phyloP scores from a whole-genome alignment of 192 early-diverging fungal genomes.

The Coemansia sp. region DNA sequence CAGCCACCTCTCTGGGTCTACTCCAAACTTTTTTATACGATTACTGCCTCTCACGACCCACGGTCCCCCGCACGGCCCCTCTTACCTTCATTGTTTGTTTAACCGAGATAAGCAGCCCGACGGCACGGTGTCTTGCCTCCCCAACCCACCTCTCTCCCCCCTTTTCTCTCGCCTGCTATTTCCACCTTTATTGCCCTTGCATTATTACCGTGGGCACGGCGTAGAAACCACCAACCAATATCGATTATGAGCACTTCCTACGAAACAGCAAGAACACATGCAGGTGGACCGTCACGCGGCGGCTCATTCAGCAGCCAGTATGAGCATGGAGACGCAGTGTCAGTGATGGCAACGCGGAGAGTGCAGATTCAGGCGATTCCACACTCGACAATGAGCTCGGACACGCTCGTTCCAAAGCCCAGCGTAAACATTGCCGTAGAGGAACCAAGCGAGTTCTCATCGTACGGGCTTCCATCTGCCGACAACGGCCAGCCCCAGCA shows the following conservation, averaged over 20 bases:
- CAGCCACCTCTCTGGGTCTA: conserved; percentile 4
- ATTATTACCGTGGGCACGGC: background rate
- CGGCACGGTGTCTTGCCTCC: conserved; percentile 5
- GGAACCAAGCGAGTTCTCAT: conserved; percentile 19
- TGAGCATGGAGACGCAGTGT: conserved; percentile 28
- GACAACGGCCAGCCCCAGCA: conserved; percentile 31
- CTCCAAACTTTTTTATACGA: background rate
- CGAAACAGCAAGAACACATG: conserved; percentile 1
- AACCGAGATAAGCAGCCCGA: conserved; percentile 4
- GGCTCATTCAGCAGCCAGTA: conserved; percentile 9
- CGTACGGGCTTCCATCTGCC: conserved; percentile 46
- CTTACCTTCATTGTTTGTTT: conserved; percentile 6
- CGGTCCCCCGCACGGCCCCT: background rate
- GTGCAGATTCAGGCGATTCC: conserved; percentile 50
- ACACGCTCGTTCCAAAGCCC: conserved; percentile 14
- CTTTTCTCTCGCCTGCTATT: background rate
- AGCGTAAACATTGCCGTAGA: conserved; percentile 10
- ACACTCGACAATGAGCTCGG: conserved; percentile 38
- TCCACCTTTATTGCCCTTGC: background rate
- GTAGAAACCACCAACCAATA: background rate
- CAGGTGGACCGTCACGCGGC: conserved; percentile 13
- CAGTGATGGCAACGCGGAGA: conserved; percentile 28
- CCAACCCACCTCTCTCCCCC: background rate
- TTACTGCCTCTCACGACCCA: conserved; percentile 2
- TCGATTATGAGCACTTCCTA: conserved; percentile 19